Base-by-base conservation (phyloP, 345 rosid genomes). In the Cardamine occulta region DNA sequence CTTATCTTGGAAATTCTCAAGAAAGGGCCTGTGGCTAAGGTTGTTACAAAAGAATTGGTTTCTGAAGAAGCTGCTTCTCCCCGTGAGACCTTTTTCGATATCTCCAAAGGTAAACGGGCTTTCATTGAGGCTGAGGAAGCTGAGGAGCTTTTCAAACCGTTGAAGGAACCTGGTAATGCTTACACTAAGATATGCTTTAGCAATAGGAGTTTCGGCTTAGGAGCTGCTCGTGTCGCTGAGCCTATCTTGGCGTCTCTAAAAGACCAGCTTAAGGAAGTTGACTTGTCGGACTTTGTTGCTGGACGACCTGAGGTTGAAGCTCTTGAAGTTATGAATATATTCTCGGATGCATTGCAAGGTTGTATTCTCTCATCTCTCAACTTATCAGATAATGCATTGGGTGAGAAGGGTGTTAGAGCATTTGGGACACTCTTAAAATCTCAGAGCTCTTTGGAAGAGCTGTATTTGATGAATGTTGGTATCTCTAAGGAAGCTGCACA, bases 391-490 rank as follows among this genome's bases (percentile, higher is more conserved):
- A 94, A 94, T 73, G 98, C 98, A 56, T 79, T 94, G 82, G 97
- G 98, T 23, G 96, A 91, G 81, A 91, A 94, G 61, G 98, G 98
- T 72, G 87, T 94, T 48, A 84, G 93, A 81, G 97, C 97, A 60
- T 91, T 91, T 79, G 81, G 81, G 21, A 72, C 87, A 39, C 96
- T 94, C 19, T 81, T 94, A 24, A 79, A 81, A 67, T 91, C 98
- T 26, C 96, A 83, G 80, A 84, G 82, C 49, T 79, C 82, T 79
- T 76, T 94, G 79, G 95, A 91, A 83, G 90, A 91, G 84, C 88
- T 94, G 18, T 90, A 84, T 82, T 64, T 94, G 63, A 88, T 90
- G 91, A 94, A 91, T 66, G 89, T 87, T 74, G 98, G 98, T 66
- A 90, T 94, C 70, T 94, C 98, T 0, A 87, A 88, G 80, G 97